phyloP scores from a whole-genome alignment of 306 rosid species.

The Benincasa hispida region DNA sequence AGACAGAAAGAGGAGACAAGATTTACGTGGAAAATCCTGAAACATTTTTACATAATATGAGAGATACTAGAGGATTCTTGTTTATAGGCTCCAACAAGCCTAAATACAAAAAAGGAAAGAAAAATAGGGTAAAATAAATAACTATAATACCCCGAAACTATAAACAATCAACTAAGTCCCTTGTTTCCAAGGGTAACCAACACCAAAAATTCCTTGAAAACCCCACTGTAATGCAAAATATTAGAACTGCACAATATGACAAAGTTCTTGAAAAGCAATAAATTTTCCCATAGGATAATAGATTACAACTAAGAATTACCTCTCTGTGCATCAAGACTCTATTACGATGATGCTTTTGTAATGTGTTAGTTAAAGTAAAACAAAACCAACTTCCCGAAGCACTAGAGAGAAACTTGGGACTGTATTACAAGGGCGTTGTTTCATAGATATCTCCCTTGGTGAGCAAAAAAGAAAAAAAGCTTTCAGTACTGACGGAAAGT shows the following conservation, averaged over 20 bases:
- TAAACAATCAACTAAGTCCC: too few relatives aligned
- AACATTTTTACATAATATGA: too few relatives aligned
- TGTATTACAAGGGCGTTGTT: not conserved
- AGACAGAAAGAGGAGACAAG: too few relatives aligned
- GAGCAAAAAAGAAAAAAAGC: not conserved
- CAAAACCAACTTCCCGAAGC: not conserved
- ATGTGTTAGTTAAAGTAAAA: not conserved
- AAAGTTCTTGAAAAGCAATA: not conserved
- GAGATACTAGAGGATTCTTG: too few relatives aligned
- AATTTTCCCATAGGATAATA: not conserved
- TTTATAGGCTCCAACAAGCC: too few relatives aligned
- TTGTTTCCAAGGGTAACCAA: too few relatives aligned
- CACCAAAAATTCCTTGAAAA: not conserved
- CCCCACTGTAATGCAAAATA: not conserved
- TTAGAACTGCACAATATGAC: not conserved
- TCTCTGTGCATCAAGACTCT: not conserved
- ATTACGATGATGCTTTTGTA: not conserved
- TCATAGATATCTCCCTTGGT: not conserved
- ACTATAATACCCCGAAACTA: too few relatives aligned
- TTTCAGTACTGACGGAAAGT: conserved; percentile 53
- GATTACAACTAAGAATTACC: not conserved
- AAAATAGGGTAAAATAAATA: too few relatives aligned
- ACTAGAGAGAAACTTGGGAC: not conserved
- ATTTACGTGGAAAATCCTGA: too few relatives aligned
- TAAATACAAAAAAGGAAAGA: too few relatives aligned